Base-by-base conservation (phyloP, 306 rosid species). In the Pachyrhizus erosus region DNA sequence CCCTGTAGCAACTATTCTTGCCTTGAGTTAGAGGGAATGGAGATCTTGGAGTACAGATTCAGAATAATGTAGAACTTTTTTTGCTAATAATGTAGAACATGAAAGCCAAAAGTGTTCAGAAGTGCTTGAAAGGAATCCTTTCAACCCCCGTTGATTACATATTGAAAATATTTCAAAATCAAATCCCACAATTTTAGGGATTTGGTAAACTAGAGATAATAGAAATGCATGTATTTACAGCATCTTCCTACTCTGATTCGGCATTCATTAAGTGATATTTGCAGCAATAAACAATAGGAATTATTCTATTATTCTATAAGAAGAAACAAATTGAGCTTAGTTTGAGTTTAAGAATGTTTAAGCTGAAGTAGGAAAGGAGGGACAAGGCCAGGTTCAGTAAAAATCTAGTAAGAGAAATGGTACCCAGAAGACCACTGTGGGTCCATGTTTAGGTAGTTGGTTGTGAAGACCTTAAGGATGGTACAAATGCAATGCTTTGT, bases 281-380 rank as follows among this genome's bases (percentile, higher is more conserved):
- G 20, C 37, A 58, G 11, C 40, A 57, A 58, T 57, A 20, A 80
- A 29, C 52, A 4, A 65, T 67, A 21, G 73, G 55, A 48, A 21
- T 76, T 69, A 40, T 55, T 15, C 24, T 55, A 82, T 34, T 6
- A 51, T 67, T 9, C 7, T 54, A 74, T 64, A 14, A 64, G 15
- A 64, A 15, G 71, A 61, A 84, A 43, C 34, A 80, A 70, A 52
- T 27, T 73, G 42, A 61, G 57, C 49, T 54, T 76, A 54, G 58
- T 33, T 33, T 69, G 70, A 79, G 42, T 34, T 79, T 42, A 76
- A 40, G 74, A 61, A 51, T 70, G 49, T 48, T 85, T 39, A 48
- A 76, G 57, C 81, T 57, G 78, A 69, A 67, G 68, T 54, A 46
- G 21, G 62, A 83, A 77, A 34, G 74, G 62, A 69, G 62, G 73